Evolutionary conservation across 2,329 filamentous ascomycete species (phyloP).

Genomic region (Penicillium sp.): DNA sequence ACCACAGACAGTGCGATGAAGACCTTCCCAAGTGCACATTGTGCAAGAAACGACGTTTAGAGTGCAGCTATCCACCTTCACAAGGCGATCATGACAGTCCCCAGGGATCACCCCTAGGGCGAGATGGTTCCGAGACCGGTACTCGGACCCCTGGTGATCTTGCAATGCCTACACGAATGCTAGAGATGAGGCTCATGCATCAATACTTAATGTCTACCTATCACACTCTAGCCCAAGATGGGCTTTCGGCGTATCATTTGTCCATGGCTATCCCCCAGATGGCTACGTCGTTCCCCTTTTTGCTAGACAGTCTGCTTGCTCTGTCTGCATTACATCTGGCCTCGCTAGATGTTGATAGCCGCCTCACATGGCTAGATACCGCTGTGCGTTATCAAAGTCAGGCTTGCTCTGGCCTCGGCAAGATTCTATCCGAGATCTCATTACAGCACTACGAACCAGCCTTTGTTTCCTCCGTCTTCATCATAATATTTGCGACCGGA

Average conservation of each 20-base stretch:
- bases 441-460: conserved; percentile 48
- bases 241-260: conserved; percentile 37
- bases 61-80: conserved; percentile 39
- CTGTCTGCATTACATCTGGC: conserved; percentile 51
- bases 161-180: conserved; percentile 29
- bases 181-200: conserved; percentile 44
- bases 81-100: conserved; percentile 31
- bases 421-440: conserved; percentile 42
- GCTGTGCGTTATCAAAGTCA: conserved; percentile 43
- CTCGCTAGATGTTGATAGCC: conserved; percentile 40
- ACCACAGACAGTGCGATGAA: conserved; percentile 41
- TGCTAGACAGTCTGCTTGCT: conserved; percentile 51
- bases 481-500: conserved; percentile 42
- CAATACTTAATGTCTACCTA: conserved; percentile 44
- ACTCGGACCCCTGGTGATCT: conserved; percentile 15
- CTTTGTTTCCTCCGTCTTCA: conserved; percentile 46
- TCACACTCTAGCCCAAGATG: conserved; percentile 35
- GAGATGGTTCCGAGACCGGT: conserved; percentile 24
- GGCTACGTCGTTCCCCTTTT: conserved; percentile 48
- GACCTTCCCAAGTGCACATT: conserved; percentile 39
- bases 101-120: conserved; percentile 20
- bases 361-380: conserved; percentile 35
- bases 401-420: conserved; percentile 38
- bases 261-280: conserved; percentile 41
- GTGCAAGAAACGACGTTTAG: conserved; percentile 41